Percentiles rank a stretch among this genome's conserved stretches.
These are phyloP conservation scores for Macrolepiota fuliginosa DNA, from an alignment of 768 basidiomycete genomes.

Conservation along the genomic window DNA sequence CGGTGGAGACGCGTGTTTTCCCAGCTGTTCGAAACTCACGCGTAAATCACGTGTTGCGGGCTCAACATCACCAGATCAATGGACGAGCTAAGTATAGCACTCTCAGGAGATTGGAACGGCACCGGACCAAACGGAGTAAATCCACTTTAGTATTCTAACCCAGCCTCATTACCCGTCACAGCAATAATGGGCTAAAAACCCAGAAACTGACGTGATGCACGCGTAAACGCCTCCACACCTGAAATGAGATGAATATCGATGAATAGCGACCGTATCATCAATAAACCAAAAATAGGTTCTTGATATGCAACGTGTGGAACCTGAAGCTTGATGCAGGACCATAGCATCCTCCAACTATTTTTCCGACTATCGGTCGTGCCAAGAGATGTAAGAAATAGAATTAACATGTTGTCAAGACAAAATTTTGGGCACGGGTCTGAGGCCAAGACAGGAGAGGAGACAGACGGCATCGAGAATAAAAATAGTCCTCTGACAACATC, in stretches of 20 bases:
- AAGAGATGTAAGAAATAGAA: background rate
- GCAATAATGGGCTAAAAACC: background rate
- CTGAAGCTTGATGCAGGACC: background rate
- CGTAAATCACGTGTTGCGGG: background rate
- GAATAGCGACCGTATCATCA: background rate
- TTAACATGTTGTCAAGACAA: background rate
- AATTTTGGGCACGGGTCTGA: background rate
- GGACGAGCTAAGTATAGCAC: background rate
- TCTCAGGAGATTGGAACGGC: background rate
- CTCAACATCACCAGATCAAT: background rate
- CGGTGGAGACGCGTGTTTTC: background rate
- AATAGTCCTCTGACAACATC: background rate
- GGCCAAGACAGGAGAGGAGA: background rate
- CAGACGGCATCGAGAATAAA: background rate
- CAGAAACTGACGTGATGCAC: background rate
- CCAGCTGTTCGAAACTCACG: background rate
- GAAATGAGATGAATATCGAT: background rate
- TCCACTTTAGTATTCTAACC: background rate
- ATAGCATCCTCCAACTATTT: background rate
- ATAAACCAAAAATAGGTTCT: background rate
- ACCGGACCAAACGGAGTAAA: background rate
- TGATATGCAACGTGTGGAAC: background rate
- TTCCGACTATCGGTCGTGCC: constrained; percentile 3
- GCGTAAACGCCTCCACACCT: background rate
- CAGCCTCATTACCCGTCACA: background rate